Conservation (phyloP, 1,284 basidiomycete species). For the Austroboletus novae-zelandiae region DNA sequence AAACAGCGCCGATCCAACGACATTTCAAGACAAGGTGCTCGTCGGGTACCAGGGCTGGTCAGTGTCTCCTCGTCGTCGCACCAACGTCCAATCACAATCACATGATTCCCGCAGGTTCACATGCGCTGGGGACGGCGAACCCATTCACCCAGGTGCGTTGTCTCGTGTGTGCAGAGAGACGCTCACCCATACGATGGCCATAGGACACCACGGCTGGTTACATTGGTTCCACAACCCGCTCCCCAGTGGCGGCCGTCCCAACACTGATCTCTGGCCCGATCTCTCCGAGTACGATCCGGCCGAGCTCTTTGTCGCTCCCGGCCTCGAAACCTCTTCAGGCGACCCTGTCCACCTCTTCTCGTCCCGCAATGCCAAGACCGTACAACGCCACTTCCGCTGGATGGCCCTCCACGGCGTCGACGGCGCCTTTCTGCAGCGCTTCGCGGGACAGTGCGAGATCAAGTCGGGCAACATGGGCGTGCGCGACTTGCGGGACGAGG, state of each 20-base stretch:
- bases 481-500: slow-evolving; percentile 62
- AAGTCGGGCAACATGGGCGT: slow-evolving; percentile 56
- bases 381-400: slow-evolving; percentile 74
- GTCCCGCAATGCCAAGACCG: slow-evolving; percentile 68
- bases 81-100: too few species aligned
- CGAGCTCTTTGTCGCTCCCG: slow-evolving; percentile 69
- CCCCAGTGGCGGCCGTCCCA: slow-evolving; percentile 62
- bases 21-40: slow-evolving; percentile 72
- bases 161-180: too few species aligned
- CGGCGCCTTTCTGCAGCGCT: slow-evolving; percentile 75
- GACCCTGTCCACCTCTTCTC: slow-evolving; percentile 65
- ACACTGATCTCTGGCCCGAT: slow-evolving; percentile 75
- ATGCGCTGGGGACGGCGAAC: not conserved
- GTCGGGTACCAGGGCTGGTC: slow-evolving; percentile 85
- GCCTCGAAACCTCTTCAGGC: slow-evolving; percentile 52
- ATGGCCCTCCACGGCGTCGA: slow-evolving; percentile 78
- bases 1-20: slow-evolving; percentile 44
- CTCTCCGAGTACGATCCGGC: slow-evolving; percentile 63
- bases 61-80: slow-evolving; percentile 32
- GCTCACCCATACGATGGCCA: too few species aligned
- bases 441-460: slow-evolving; percentile 61
- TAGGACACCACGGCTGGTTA: slow-evolving; percentile 78
- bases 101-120: not conserved
- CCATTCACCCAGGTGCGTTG: not conserved
- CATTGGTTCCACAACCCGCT: slow-evolving; percentile 74